Evolutionary conservation across 345 rosid genomes (phyloP).

Genomic region (Melaleuca quinquenervia): DNA sequence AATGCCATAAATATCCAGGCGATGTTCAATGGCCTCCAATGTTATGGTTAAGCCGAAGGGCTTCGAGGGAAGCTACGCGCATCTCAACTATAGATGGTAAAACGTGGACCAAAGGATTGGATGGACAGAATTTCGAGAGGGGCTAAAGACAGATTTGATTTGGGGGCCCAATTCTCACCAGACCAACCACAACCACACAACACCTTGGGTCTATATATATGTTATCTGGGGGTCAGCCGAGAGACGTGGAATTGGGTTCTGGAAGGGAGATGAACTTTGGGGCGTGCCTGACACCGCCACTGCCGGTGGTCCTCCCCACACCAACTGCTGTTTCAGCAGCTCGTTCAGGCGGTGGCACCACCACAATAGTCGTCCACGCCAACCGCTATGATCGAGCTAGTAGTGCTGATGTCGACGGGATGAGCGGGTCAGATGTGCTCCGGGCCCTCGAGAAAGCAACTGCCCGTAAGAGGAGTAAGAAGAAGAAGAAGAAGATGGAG

Average conservation of each 20-base stretch:
- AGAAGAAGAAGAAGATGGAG: not conserved
- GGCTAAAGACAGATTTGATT: not conserved
- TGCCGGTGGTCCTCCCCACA: not conserved
- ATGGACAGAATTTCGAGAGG: not conserved
- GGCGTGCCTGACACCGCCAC: not conserved
- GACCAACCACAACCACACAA: not conserved
- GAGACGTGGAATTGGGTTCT: not conserved
- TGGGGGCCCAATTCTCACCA: not conserved
- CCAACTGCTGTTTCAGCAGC: not conserved
- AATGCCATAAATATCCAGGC: not conserved
- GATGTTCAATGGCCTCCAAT: not conserved
- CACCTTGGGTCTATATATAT: not conserved
- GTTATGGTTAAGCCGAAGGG: not conserved
- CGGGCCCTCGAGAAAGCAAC: conserved; percentile 55
- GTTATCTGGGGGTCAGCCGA: not conserved
- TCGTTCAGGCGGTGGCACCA: not conserved
- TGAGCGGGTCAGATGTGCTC: conserved; percentile 47
- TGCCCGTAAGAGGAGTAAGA: conserved; percentile 23
- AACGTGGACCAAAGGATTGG: not conserved
- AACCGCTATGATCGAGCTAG: not conserved
- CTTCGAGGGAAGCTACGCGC: not conserved
- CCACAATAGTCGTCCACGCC: not conserved
- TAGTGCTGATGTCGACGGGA: not conserved
- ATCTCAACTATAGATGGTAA: not conserved
- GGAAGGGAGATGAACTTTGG: not conserved